phyloP scores from a whole-genome alignment of 2,329 filamentous ascomycete species.

The Endoconidiophora polonica region DNA sequence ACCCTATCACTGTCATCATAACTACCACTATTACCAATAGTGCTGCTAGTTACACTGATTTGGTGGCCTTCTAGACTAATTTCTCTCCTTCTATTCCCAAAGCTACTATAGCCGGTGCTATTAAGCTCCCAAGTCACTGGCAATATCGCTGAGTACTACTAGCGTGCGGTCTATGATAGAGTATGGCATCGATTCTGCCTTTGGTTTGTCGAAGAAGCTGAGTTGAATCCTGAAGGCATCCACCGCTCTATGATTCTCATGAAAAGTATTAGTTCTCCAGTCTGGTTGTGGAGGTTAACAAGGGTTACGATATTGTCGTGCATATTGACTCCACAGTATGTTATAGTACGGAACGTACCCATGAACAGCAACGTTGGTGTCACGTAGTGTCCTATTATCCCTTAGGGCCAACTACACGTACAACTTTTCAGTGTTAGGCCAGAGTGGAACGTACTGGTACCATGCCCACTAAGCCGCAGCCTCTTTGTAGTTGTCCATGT shows the following conservation, averaged over 20 bases:
- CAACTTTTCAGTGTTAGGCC: slow-evolving; percentile 42
- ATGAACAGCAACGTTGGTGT: slow-evolving; percentile 57
- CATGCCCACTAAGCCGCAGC: slow-evolving; percentile 57
- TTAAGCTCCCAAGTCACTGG: no score
- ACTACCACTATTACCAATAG: background rate
- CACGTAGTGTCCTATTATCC: slow-evolving; percentile 49
- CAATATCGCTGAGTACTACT: no score
- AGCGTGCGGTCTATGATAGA: slow-evolving; percentile 24
- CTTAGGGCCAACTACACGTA: slow-evolving; percentile 46
- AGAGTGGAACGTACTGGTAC: slow-evolving; percentile 38
- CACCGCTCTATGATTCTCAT: slow-evolving; percentile 47
- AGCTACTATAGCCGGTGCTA: no score
- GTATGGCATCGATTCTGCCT: slow-evolving; percentile 35
- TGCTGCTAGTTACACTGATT: no score
- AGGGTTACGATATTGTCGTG: slow-evolving; percentile 54
- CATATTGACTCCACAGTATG: slow-evolving; percentile 56
- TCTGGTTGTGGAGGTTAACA: slow-evolving; percentile 54
- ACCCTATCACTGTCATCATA: background rate
- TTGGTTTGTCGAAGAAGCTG: slow-evolving; percentile 42
- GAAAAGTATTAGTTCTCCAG: slow-evolving; percentile 56
- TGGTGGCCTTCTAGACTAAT: background rate
- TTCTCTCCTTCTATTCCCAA: no score
- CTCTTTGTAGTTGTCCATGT: slow-evolving; percentile 53
- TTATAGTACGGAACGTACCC: slow-evolving; percentile 57
- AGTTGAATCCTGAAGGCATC: slow-evolving; percentile 44